Evolutionary conservation across 352 stramenopile genomes (phyloP).

Genomic region (Globisporangium carolinianum): DNA sequence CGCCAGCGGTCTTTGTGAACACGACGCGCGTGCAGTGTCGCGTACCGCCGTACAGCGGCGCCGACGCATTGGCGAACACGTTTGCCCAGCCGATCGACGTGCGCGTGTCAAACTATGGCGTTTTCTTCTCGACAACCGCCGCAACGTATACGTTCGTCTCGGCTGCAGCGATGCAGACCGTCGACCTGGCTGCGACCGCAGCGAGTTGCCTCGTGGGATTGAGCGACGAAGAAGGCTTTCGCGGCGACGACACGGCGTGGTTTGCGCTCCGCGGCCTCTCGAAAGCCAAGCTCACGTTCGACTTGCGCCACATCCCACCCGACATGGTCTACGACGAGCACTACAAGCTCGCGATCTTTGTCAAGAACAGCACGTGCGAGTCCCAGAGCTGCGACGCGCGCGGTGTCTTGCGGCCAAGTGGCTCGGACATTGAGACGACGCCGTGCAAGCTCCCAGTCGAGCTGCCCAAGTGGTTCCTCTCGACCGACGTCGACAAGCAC

Average conservation of each 20-base stretch:
- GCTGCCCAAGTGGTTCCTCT: conserved; percentile 89
- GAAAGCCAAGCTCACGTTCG: conserved; percentile 91
- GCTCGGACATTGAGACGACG: conserved; percentile 75
- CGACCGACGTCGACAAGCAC: conserved; percentile 89
- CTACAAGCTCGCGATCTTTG: conserved; percentile 94
- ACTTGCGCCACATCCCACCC: conserved; percentile 89
- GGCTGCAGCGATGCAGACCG: conserved; percentile 20
- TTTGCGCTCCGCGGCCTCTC: conserved; percentile 89
- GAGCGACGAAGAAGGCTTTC: conserved; percentile 73
- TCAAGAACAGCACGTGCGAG: conserved; percentile 90
- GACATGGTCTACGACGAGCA: conserved; percentile 94
- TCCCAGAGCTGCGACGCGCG: conserved; percentile 77
- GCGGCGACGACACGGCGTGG: conserved; percentile 86
- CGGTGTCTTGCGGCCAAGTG: conserved; percentile 42
- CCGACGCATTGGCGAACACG: conserved; percentile 7
- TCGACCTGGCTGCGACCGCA: conserved; percentile 36
- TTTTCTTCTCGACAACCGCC: conserved; percentile 59
- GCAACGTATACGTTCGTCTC: conserved; percentile 42
- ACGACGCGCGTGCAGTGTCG: conserved; percentile 78
- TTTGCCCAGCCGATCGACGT: conserved; percentile 31
- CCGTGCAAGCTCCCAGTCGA: conserved; percentile 89
- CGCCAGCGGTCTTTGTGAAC: conserved; percentile 70
- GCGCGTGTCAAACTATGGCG: conserved; percentile 77
- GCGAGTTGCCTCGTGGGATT: conserved; percentile 23
- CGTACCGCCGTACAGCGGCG: conserved; percentile 47